Evolutionary conservation across 2,329 filamentous ascomycete genomes (phyloP).

Genomic region (Zelopaecilomyces penicillatus): DNA sequence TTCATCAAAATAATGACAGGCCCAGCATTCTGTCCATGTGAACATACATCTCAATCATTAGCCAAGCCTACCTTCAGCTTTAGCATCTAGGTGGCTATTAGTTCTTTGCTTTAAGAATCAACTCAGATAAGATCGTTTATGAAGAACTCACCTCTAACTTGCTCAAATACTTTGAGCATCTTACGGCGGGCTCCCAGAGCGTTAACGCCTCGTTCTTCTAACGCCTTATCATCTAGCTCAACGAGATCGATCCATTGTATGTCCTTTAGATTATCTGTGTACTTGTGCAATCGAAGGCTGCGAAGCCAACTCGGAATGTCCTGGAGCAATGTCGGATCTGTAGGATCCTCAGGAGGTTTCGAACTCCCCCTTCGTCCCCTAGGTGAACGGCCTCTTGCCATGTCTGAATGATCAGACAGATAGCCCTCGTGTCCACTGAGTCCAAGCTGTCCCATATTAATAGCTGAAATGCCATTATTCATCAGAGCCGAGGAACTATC

Average conservation of each 20-base stretch:
- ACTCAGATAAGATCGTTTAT: neutral
- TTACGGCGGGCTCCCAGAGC: slow-evolving; percentile 90
- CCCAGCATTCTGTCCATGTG: no score
- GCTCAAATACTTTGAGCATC: slow-evolving; percentile 98
- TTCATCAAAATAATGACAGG: no score
- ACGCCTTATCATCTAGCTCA: slow-evolving; percentile 82
- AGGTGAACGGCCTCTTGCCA: slow-evolving; percentile 82
- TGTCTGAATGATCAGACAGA: slow-evolving; percentile 87
- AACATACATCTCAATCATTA: no score
- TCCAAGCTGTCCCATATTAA: slow-evolving; percentile 66
- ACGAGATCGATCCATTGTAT: slow-evolving; percentile 93
- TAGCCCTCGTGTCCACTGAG: slow-evolving; percentile 71
- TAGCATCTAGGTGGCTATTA: no score
- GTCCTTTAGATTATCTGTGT: slow-evolving; percentile 96
- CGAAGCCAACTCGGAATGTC: slow-evolving; percentile 96
- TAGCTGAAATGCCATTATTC: slow-evolving; percentile 59
- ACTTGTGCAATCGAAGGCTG: slow-evolving; percentile 93
- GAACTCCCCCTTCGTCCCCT: slow-evolving; percentile 87
- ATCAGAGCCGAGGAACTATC: slow-evolving; percentile 68
- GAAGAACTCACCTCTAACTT: slow-evolving; percentile 62
- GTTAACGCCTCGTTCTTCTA: slow-evolving; percentile 90
- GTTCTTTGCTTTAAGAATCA: slow-evolving; percentile 14
- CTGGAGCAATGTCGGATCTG: slow-evolving; percentile 79
- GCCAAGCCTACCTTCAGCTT: slow-evolving; percentile 62
- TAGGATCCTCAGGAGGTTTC: slow-evolving; percentile 96